Conservation (phyloP, 2,329 filamentous ascomycete species). For the Microascus cirrosus region DNA sequence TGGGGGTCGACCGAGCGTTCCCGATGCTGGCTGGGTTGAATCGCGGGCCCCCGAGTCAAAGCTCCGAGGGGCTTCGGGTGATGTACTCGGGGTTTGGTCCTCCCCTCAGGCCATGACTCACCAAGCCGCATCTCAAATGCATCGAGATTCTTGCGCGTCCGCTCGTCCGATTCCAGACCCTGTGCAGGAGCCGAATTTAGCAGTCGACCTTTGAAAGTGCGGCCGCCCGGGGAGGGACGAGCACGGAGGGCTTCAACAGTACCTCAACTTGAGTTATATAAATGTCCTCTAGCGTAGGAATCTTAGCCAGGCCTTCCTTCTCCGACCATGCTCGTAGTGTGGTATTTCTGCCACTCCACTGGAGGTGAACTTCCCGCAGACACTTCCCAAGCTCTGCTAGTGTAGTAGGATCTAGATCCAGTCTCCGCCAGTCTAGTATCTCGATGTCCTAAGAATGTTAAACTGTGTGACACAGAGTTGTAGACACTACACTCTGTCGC, state of each 20-base stretch:
- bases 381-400: not conserved
- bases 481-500: not conserved
- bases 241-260: not conserved
- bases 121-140: not conserved
- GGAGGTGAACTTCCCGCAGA: not conserved
- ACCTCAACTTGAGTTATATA: not conserved
- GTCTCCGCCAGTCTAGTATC: not conserved
- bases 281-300: not conserved
- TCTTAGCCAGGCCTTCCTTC: not conserved
- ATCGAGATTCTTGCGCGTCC: not conserved
- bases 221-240: not conserved
- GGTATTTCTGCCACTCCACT: not conserved
- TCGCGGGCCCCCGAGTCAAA: not conserved
- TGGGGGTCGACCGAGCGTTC: not conserved
- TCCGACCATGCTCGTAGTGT: not conserved
- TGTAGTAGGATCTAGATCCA: not conserved
- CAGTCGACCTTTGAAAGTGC: not conserved
- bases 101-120: not conserved
- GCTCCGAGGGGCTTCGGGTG: not conserved
- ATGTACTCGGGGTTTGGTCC: not conserved
- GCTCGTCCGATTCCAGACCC: not conserved
- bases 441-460: not conserved
- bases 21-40: not conserved
- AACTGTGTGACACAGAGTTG: not conserved
- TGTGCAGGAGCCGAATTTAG: not conserved